Base-by-base conservation (phyloP, 768 basidiomycete genomes). In the Leccinum uliginosum region DNA sequence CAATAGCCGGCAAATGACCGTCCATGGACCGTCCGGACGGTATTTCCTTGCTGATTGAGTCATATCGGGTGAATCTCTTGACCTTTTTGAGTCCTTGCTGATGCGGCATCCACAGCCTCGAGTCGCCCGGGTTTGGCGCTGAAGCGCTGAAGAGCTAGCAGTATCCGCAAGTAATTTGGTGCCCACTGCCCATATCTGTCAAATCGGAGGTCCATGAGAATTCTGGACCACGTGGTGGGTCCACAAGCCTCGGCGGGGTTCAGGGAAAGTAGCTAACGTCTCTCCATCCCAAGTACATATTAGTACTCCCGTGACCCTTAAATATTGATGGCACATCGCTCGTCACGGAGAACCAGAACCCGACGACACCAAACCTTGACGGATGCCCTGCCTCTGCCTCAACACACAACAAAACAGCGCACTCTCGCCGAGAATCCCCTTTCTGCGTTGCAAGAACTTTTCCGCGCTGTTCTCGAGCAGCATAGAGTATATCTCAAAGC, bases 381-480 rank as follows among this genome's bases (percentile, higher is more conserved):
- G 40, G 1, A 63, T 19, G 52, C 56, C 4, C 9, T 43, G 19
- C 10, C 19, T 19, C 40, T 43, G 10, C 40, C 5, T 40, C n/a
- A 40, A 19, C n/a, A n/a, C n/a, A n/a, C n/a, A 7, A 2, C 38
- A 48, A 24, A 23, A 19, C 12, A 27, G 12, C 38, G 17, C 4
- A 62, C 62, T 24, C 1, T 59, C 11, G 4, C 61, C 61, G 2
- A 63, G 30, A 7, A 59, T 53, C 14, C 53, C 51, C 1, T 23
- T 4, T 21, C 50, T 63, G 12, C 14, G 26, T 17, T 35, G 23
- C 8, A 62, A 27, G 21, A 62, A 63, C 17, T 9, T 35, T 34
- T 63, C 61, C 30, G 59, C 51, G 1, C 62, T 61, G 11, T 29
- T 47, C 23, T 62, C 61, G 12, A 63, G 61, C 23, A 63, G 53